Percentiles rank a stretch among this genome's conserved stretches.
These are phyloP conservation scores for Microcyclospora pomicola DNA, from an alignment of 2,329 filamentous ascomycete species.

Conservation along the genomic window DNA sequence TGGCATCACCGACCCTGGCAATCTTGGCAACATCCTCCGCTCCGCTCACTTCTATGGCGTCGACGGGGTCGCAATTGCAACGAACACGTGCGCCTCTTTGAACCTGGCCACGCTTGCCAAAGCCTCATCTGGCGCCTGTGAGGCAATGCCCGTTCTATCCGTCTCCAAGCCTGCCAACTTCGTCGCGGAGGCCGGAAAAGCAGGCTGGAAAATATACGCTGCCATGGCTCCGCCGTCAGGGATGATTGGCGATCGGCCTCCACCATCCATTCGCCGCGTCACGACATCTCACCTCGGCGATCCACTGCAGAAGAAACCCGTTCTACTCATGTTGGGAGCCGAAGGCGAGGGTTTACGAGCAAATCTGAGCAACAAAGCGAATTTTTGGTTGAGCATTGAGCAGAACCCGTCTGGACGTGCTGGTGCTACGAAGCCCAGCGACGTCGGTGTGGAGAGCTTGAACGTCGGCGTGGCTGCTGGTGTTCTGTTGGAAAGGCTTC, in stretches of 20 bases:
- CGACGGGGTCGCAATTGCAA: conserved; percentile 66
- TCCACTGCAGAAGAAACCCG: conserved; percentile 39
- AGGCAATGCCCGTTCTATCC: conserved; percentile 61
- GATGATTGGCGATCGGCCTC: not conserved
- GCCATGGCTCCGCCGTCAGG: conserved; percentile 40
- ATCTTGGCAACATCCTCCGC: conserved; percentile 78
- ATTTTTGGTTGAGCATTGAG: conserved; percentile 49
- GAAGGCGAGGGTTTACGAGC: conserved; percentile 63
- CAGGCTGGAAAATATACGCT: conserved; percentile 75
- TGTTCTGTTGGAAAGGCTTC: conserved; percentile 57
- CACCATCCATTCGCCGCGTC: not conserved
- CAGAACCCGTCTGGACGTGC: conserved; percentile 1
- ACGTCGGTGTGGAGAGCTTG: conserved; percentile 64
- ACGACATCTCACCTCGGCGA: conserved; percentile 4
- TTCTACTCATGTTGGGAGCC: conserved; percentile 68
- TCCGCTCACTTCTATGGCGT: conserved; percentile 84
- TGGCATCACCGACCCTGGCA: conserved; percentile 66
- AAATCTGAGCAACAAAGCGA: conserved; percentile 50
- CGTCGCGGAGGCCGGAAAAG: conserved; percentile 48
- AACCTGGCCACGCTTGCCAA: conserved; percentile 70
- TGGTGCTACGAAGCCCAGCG: conserved; percentile 14
- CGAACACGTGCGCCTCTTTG: conserved; percentile 55
- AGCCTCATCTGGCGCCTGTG: conserved; percentile 74
- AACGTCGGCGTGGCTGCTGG: conserved; percentile 86
- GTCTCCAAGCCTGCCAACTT: conserved; percentile 57